Evolutionary conservation across 257 asterid genomes (phyloP), one percentile per base, ranked within the genome.

Genomic region (Penstemon barbatus): DNA sequence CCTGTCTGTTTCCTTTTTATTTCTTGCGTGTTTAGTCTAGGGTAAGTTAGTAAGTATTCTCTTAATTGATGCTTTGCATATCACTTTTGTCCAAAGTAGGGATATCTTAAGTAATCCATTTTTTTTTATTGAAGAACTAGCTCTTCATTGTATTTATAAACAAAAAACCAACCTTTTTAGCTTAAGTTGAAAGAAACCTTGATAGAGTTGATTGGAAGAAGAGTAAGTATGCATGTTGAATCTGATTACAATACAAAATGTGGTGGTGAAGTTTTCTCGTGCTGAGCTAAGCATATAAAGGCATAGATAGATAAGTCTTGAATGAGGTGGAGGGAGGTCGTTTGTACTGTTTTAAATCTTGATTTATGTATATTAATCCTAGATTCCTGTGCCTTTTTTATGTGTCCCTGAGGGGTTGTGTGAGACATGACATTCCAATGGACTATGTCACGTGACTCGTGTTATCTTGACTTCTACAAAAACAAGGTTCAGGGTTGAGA

Each of bases 181-280:
- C 10, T 38, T 37, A 37, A 38, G 8, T 57, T 37, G 8, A 39
- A 37, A 39, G 44, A 36, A 9, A 3, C 62, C 11, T 8, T 58
- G 61, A 45, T 49, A 49, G 43, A 18, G 69, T 18, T 36, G 69
- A 46, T 60, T 45, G 25, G 72, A 65, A 48, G 59, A 71, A 19
- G 8, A 46, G 51, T 46, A 46, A 25, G 2, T 25, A 25, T 25
- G 33, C 33, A 25, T 25, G 33, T 25, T 25, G 33, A 25, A 25
- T 2, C 33, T 25, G 33, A 25, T 25, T 25, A 25, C 33, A 25
- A 25, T 2, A 25, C 33, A 25, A 25, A 25, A 25, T 2, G 33
- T 25, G 33, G 33, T 25, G 33, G 33, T 44, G 12, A 57, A 52
- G 42, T 60, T 52, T 10, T 62, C 25, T 45, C 55, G 69, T 12